Evolutionary conservation across 805 yeast species (phyloP), one percentile per base, ranked within the genome.

Genomic region (Zygosaccharomyces rouxii): DNA sequence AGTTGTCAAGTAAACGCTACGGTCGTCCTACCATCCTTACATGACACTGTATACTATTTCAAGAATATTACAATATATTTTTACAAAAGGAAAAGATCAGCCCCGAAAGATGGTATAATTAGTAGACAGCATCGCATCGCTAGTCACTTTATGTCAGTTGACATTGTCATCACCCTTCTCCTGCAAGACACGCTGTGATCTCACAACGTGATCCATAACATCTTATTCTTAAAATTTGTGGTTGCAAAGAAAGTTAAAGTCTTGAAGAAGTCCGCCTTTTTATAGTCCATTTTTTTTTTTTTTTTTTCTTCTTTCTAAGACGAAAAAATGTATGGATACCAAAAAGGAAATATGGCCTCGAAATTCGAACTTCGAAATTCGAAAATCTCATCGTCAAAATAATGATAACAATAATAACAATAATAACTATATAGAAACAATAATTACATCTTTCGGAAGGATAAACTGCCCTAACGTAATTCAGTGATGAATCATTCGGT

Each of bases 101-200:
- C 57, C 71, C 71, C 71, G 71, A 67, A 67, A 67, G 71, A 67
- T 67, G 71, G 71, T 64, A 55, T 58, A 63, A 57, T 53, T 58
- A 64, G 70, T 64, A 59, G 62, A 66, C 70, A 63, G 54, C 71
- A 67, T 65, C 53, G 70, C 68, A 49, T 49, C 46, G 67, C 71
- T 67, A 66, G 71, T 62, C 70, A 67, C 69, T 60, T 53, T 57
- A 61, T 64, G 64, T 53, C 61, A 42, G 46, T 55, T 55, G 64
- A 55, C 67, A 66, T 53, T 67, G 58, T 67, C 71, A 67, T 67
- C 71, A 67, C 69, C 54, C 51, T 38, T 44, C 37, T 44, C 44
- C 44, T 28, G 16, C 35, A 40, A 40, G 44, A 40, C 25, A 40
- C 35, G 35, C 29, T 3, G 44, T 40, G 44, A 16, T 19, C 44